A percentile compares a stretch with the other conserved stretches of the same genome.
Evolutionary conservation across 257 asterid species (phyloP).

Genomic region (Avicennia marina): DNA sequence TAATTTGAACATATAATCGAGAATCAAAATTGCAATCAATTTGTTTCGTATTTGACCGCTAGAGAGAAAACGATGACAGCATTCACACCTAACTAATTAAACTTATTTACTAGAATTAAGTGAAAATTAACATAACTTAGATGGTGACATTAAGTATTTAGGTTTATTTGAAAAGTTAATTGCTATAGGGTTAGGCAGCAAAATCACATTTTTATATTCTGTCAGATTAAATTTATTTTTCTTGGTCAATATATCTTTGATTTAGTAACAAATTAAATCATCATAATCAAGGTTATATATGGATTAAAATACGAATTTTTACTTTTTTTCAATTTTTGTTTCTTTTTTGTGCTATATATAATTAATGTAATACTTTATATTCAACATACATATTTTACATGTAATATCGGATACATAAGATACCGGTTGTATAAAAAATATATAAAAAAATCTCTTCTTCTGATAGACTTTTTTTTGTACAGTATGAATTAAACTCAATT

Average conservation of each 20-base stretch:
- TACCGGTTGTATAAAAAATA: too few species aligned
- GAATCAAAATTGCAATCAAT: not conserved
- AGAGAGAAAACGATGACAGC: not conserved
- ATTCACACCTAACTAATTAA: not conserved
- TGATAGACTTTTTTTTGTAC: too few species aligned
- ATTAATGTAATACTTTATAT: too few species aligned
- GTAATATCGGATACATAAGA: too few species aligned
- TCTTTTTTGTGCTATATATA: too few species aligned
- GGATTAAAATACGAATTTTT: too few species aligned
- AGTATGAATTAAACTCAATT: not conserved
- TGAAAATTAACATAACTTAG: not conserved
- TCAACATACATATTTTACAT: too few species aligned
- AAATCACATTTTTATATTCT: not conserved
- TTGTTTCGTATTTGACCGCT: not conserved
- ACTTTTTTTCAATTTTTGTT: too few species aligned
- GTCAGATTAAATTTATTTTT: not conserved
- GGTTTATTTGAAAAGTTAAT: not conserved
- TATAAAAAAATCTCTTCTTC: too few species aligned
- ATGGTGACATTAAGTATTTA: not conserved
- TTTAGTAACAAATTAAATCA: too few species aligned
- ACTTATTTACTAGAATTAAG: not conserved
- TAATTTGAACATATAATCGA: not conserved
- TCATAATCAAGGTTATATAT: too few species aligned
- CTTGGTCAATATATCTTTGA: too few species aligned
- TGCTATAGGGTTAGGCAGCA: not conserved